Evolutionary conservation across 108 stramenopile genomes (phyloP).

Genomic region (Skeletonema marinoi): DNA sequence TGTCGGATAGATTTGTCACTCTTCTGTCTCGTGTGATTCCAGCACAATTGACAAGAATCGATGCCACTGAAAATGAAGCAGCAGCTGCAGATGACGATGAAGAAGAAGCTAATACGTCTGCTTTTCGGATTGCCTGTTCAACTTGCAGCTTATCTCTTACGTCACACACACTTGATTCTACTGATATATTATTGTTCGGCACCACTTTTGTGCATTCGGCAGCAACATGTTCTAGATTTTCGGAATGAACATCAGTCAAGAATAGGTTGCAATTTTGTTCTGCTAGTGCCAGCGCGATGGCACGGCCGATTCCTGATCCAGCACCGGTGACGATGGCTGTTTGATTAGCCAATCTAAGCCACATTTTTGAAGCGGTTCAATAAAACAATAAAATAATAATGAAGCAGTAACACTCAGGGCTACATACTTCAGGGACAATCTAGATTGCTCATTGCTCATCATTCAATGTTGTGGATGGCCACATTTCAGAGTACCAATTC

Average conservation of each 20-base stretch:
- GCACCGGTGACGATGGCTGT: constrained; percentile 52
- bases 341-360: constrained; percentile 23
- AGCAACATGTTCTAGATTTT: constrained; percentile 24
- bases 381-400: no score
- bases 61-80: constrained; percentile 20
- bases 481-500: no score
- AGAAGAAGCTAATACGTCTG: constrained; percentile 43
- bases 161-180: constrained; percentile 47
- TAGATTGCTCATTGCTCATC: no score
- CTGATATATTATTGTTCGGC: not conserved
- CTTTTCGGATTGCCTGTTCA: constrained; percentile 32
- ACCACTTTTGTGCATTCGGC: constrained; percentile 26
- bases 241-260: constrained; percentile 24
- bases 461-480: no score
- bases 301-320: constrained; percentile 78
- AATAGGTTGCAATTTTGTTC: constrained; percentile 43
- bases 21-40: constrained; percentile 77
- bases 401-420: no score
- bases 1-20: constrained; percentile 46
- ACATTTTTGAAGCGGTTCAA: not conserved
- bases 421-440: no score
- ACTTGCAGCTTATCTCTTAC: constrained; percentile 59
- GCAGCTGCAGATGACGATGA: constrained; percentile 6
- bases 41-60: constrained; percentile 77
- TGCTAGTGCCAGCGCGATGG: constrained; percentile 15